A percentile compares a stretch with the other conserved stretches of the same genome.
phyloP scores from a whole-genome alignment of 2,329 filamentous ascomycete species.

The Cadophora gregata region DNA sequence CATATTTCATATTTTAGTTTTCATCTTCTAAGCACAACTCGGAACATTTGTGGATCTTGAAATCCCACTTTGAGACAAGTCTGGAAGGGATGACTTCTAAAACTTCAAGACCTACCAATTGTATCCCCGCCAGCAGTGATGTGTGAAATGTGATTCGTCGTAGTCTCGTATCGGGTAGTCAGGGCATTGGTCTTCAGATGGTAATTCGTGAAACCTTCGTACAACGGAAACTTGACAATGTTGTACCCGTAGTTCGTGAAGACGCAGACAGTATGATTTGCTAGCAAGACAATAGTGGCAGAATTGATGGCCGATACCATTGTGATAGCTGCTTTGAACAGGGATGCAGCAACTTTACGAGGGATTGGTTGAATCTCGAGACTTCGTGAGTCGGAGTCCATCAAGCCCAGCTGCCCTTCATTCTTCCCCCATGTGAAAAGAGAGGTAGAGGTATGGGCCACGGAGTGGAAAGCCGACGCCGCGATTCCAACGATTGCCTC shows the following conservation, averaged over 20 bases:
- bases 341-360: conserved; percentile 84
- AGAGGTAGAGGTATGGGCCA: conserved; percentile 80
- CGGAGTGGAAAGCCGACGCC: conserved; percentile 90
- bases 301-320: conserved; percentile 89
- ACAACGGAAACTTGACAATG: conserved; percentile 81
- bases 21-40: too few relatives aligned
- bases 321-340: conserved; percentile 74
- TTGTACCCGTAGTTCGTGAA: conserved; percentile 97
- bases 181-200: conserved; percentile 70
- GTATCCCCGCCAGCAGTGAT: conserved; percentile 88
- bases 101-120: conserved; percentile 57
- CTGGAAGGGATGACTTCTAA: neutral
- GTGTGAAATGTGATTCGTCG: conserved; percentile 72
- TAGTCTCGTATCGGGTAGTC: conserved; percentile 67
- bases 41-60: neutral
- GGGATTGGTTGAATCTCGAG: conserved; percentile 83
- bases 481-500: conserved; percentile 82
- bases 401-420: conserved; percentile 88
- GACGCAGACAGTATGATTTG: conserved; percentile 88
- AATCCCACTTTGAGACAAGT: neutral
- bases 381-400: conserved; percentile 93
- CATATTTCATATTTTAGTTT: too few relatives aligned
- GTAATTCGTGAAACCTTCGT: conserved; percentile 72
- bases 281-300: conserved; percentile 84
- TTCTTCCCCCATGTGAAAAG: conserved; percentile 97